These are phyloP conservation scores for Sclerotinia spermophila DNA, from an alignment of 2,329 filamentous ascomycete genomes.

Conservation along the genomic window DNA sequence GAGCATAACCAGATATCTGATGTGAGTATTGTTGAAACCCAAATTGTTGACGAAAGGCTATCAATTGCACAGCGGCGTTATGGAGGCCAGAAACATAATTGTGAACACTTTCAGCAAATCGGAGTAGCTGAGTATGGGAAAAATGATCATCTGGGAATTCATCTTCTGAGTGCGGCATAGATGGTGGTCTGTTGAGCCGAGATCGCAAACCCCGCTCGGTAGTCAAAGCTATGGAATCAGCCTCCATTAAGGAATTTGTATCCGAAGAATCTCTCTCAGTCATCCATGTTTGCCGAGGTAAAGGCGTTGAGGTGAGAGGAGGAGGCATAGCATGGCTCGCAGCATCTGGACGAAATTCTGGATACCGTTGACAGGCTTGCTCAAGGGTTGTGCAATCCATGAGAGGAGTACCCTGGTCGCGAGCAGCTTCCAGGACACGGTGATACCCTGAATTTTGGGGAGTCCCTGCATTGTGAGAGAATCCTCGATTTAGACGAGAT, in stretches of 20 bases:
- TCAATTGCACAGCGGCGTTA: fast-evolving
- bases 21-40: background rate
- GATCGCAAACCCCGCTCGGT: background rate
- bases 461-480: too few species aligned
- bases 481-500: too few species aligned
- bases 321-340: background rate
- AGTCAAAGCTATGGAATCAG: background rate
- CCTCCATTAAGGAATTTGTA: background rate
- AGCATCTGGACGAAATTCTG: background rate
- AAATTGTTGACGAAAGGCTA: background rate
- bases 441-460: too few species aligned
- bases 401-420: too few species aligned
- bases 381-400: too few species aligned
- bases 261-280: background rate
- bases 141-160: background rate
- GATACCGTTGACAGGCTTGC: too few species aligned
- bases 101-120: background rate
- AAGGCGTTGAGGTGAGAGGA: background rate
- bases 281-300: background rate
- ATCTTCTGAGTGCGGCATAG: background rate
- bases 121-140: background rate
- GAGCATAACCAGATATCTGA: background rate
- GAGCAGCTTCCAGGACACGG: too few species aligned
- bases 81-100: background rate
- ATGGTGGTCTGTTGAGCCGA: background rate